These are phyloP conservation scores for Trichoderma sp. DNA, from an alignment of 2,329 filamentous ascomycete genomes.

Conservation along the genomic window DNA sequence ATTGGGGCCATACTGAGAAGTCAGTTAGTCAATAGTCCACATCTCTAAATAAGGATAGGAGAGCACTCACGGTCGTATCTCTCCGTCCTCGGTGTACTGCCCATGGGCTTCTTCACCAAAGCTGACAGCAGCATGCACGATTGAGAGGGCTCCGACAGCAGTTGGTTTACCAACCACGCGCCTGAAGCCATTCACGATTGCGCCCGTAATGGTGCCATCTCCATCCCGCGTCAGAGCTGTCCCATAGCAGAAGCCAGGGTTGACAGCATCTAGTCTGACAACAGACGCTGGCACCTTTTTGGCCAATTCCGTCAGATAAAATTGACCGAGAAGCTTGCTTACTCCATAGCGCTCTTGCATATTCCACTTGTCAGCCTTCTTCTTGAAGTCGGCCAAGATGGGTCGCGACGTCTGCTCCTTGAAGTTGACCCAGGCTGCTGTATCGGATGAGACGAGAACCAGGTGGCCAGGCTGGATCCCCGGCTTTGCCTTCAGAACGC, in stretches of 20 bases:
- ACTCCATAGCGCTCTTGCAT: constrained; percentile 2
- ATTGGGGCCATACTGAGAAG: not conserved
- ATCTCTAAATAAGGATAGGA: not conserved
- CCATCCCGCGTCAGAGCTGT: not conserved
- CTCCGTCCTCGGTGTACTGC: not conserved
- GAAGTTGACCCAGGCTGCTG: not conserved
- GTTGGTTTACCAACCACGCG: not conserved
- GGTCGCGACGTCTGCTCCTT: not conserved
- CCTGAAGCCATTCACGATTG: not conserved
- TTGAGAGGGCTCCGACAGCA: not conserved
- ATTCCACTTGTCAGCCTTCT: not conserved
- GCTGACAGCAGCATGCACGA: not conserved
- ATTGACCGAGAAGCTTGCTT: constrained; percentile 3
- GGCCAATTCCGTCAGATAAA: not conserved
- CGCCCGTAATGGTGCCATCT: not conserved
- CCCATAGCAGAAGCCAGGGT: constrained; percentile 10
- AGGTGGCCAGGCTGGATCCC: not conserved
- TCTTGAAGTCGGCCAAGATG: not conserved
- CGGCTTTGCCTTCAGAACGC: not conserved
- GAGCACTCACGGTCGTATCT: not conserved
- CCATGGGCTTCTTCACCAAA: not conserved
- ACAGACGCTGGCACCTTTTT: not conserved
- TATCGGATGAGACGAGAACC: not conserved
- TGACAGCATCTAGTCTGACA: not conserved
- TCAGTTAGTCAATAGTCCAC: not conserved